phyloP scores from a whole-genome alignment of 2,329 filamentous ascomycete species.

The Harringtonia aguacate region DNA sequence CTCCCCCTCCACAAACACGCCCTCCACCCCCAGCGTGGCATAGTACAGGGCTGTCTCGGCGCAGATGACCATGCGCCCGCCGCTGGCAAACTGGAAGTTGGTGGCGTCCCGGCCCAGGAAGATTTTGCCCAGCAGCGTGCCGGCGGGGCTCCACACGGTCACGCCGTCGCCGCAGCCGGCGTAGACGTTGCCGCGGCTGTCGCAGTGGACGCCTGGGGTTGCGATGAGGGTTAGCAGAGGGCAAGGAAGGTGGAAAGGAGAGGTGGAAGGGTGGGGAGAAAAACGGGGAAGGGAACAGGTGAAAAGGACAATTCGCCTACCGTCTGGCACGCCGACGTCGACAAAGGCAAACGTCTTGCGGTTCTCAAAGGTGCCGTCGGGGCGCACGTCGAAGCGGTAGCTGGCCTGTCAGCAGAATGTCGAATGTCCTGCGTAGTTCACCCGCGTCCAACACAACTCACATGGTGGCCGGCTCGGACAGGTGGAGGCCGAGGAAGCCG shows the following conservation, averaged over 20 bases:
- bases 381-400: conserved; percentile 33
- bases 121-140: conserved; percentile 45
- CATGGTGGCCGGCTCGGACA: conserved; percentile 33
- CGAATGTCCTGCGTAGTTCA: neutral
- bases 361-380: conserved; percentile 35
- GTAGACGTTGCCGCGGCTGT: conserved; percentile 45
- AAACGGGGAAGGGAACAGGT: conserved; percentile 11
- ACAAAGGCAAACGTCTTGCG: conserved; percentile 46
- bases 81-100: conserved; percentile 38
- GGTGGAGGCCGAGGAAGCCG: conserved; percentile 30
- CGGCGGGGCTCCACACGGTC: conserved; percentile 36
- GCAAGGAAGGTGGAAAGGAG: neutral
- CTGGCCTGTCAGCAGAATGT: conserved; percentile 16
- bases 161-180: conserved; percentile 39
- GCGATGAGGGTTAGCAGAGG: too few species aligned
- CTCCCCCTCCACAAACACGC: conserved; percentile 9
- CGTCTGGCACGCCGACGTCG: conserved; percentile 45
- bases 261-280: neutral
- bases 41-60: conserved; percentile 29
- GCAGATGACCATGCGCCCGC: conserved; percentile 29
- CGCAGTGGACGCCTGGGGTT: conserved; percentile 45
- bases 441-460: conserved; percentile 17
- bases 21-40: conserved; percentile 20
- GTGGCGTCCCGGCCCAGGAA: conserved; percentile 33
- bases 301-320: conserved; percentile 18